Base-by-base conservation (phyloP, 108 stramenopile species). In the Mediolabrus comicus region DNA sequence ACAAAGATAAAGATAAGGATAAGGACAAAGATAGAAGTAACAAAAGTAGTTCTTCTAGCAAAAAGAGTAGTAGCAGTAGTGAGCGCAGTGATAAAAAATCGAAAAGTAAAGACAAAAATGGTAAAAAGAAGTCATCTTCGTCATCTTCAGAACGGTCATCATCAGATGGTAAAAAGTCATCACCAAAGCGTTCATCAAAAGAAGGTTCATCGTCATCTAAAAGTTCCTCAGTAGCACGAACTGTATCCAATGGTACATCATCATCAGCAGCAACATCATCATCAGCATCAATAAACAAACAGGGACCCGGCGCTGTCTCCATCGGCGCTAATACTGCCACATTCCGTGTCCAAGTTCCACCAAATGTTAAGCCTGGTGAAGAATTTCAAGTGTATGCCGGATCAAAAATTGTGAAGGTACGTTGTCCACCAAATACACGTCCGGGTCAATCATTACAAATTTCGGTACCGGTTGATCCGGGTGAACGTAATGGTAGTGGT, bases 351-450 rank as follows among this genome's bases (percentile, higher is more conserved):
- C 74, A 43, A 8, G 79, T 95, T 26, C 94, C 91, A 17, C 75
- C 80, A 9, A 83, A 79, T 55, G 88, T 92, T 22, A 62, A 60
- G 19, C 90, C 90, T 0, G 91, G 91, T 14, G 83, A 95, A n/a
- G 86, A 90, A 71, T 95, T 95, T 62, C 87, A 88, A 66, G 94
- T 95, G 19, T 83, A 84, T 55, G 89, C 89, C 26, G 91, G 89
- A 30, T 46, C 52, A 19, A 66, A 83, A 27, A 83, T 87, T 33
- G 88, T 95, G 0, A 71, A 83, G 41, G 90, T 95, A 3, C 74
- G 84, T 3, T 89, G 88, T 72, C 94, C 94, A 5, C 75, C 58
- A 2, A 70, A 81, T 33, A 68, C 75, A 53, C 46, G 69, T 16
- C 84, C 91, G 0, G 94, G 94, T 3, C 91, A 90, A 60, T 72